Evolutionary conservation across 106 monocot genomes (phyloP).

Genomic region (Cymbidium sinense): DNA sequence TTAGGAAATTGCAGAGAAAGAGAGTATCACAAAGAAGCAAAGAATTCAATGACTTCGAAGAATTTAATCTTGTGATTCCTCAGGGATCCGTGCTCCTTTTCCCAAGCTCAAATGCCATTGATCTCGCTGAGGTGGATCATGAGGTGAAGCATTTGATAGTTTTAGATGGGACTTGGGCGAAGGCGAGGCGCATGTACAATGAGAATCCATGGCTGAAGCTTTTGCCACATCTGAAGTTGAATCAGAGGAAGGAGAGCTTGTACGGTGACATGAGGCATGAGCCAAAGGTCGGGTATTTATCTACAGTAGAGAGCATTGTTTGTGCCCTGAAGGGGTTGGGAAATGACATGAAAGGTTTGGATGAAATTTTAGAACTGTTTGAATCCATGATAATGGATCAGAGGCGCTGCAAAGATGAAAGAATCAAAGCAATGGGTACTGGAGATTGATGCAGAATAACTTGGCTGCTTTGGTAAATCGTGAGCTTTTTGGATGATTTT

Average conservation of each 20-base stretch:
- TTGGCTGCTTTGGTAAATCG: neutral
- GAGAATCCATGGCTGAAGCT: constrained; percentile 94
- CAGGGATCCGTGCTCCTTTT: constrained; percentile 60
- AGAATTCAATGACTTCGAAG: constrained; percentile 39
- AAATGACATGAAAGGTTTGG: constrained; percentile 41
- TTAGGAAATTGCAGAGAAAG: constrained; percentile 51
- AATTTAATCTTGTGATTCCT: constrained; percentile 52
- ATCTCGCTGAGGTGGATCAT: constrained; percentile 33
- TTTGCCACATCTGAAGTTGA: constrained; percentile 65
- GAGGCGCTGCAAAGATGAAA: constrained; percentile 68
- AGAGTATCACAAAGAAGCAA: constrained; percentile 6
- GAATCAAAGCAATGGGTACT: constrained; percentile 14
- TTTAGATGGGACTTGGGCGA: constrained; percentile 86
- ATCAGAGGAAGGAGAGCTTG: constrained; percentile 47
- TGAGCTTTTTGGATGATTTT: constrained; percentile 5
- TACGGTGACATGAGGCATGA: constrained; percentile 88
- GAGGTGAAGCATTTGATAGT: constrained; percentile 79
- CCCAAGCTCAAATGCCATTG: constrained; percentile 41
- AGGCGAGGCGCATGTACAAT: constrained; percentile 80
- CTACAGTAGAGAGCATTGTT: constrained; percentile 88
- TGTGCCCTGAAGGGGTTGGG: constrained; percentile 65
- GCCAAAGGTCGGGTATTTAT: constrained; percentile 71
- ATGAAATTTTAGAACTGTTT: constrained; percentile 63
- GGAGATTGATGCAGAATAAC: neutral
- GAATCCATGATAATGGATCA: constrained; percentile 86